Evolutionary conservation across 495 filamentous ascomycete species (phyloP).

Genomic region (Penicillium mononematosum): DNA sequence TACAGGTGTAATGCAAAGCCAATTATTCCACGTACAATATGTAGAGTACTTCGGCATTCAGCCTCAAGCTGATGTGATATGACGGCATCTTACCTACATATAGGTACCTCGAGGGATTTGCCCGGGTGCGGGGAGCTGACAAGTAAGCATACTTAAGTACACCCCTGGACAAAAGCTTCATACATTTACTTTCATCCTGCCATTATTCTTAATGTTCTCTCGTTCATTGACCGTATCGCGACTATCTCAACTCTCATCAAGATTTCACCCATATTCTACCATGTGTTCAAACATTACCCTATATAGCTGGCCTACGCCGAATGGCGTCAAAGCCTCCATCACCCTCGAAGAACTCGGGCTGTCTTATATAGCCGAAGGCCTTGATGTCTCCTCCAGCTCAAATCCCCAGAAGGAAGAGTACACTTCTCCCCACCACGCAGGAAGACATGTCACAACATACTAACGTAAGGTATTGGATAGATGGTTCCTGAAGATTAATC

Average conservation of each 20-base stretch:
- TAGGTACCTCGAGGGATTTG: too few species aligned
- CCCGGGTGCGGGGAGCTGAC: conserved; percentile 6
- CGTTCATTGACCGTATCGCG: conserved; percentile 16
- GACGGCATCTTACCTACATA: neutral
- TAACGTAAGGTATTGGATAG: conserved; percentile 9
- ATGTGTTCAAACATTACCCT: conserved; percentile 38
- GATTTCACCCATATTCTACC: conserved; percentile 17
- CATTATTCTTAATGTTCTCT: conserved; percentile 13
- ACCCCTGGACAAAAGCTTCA: too few species aligned
- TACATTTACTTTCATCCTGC: neutral
- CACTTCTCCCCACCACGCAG: neutral
- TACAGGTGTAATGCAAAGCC: too few species aligned
- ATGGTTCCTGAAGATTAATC: conserved; percentile 85
- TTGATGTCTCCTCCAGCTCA: conserved; percentile 54
- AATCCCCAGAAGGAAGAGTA: conserved; percentile 70
- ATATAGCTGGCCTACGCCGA: conserved; percentile 40
- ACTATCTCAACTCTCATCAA: conserved; percentile 13
- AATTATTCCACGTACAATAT: too few species aligned
- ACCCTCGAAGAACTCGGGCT: conserved; percentile 76
- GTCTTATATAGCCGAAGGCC: conserved; percentile 59
- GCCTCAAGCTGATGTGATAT: neutral
- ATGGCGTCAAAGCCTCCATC: conserved; percentile 68
- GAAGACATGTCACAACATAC: conserved; percentile 4
- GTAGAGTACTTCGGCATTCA: too few species aligned
- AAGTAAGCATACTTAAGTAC: neutral